Conservation (phyloP, 345 rosid genomes). For the Combretum micranthum region DNA sequence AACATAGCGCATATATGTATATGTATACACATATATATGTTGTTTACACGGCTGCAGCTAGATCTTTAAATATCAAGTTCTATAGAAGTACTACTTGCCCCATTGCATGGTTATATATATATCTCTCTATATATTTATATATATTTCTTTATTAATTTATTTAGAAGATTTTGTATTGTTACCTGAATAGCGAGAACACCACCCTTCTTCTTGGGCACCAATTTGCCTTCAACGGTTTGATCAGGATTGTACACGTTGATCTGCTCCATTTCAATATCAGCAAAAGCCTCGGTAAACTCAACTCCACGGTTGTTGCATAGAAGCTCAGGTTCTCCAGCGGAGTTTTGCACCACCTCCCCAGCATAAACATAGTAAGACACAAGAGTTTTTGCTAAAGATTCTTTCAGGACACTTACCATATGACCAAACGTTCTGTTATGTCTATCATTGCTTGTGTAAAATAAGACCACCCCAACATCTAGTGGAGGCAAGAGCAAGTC, state of each 20-base stretch:
- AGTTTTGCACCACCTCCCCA: constrained; percentile 55
- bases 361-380: constrained; percentile 66
- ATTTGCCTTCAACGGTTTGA: constrained; percentile 49
- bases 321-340: constrained; percentile 69
- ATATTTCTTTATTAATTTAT: no score
- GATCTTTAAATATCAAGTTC: no score
- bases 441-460: constrained; percentile 22
- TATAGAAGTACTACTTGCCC: no score
- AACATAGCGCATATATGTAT: no score
- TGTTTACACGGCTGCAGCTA: no score
- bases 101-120: no score
- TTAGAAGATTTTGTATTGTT: neutral
- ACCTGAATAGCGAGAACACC: constrained; percentile 83
- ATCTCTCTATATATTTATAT: no score
- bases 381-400: constrained; percentile 54
- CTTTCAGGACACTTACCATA: constrained; percentile 36
- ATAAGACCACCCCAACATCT: constrained; percentile 40
- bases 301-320: constrained; percentile 83
- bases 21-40: no score
- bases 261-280: constrained; percentile 42
- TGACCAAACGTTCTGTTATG: constrained; percentile 23
- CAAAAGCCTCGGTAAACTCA: constrained; percentile 56
- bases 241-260: constrained; percentile 69
- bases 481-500: no score
- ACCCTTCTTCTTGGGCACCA: constrained; percentile 45